phyloP scores from a whole-genome alignment of 129 eudicot genomes.

The Lonicera japonica region DNA sequence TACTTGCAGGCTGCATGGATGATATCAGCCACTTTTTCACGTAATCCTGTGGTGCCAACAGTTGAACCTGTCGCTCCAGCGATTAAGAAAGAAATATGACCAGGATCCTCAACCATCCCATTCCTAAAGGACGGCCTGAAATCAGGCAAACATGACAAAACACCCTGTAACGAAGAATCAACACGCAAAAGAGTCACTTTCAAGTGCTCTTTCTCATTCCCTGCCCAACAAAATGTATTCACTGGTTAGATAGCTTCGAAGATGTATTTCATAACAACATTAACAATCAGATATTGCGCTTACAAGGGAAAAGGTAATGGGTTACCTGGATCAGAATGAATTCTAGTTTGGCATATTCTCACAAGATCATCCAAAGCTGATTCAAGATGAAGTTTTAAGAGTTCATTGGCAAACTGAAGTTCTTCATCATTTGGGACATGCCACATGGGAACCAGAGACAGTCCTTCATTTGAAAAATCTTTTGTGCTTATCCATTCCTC shows the following conservation, averaged over 20 bases:
- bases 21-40: constrained; percentile 72
- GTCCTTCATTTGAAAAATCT: constrained; percentile 51
- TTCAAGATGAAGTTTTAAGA: constrained; percentile 65
- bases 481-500: constrained; percentile 90
- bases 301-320: not conserved
- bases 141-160: constrained; percentile 95
- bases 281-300: not conserved
- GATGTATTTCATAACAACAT: not conserved
- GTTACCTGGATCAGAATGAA: constrained; percentile 89
- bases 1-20: constrained; percentile 91
- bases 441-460: constrained; percentile 62
- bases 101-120: constrained; percentile 50
- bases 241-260: not conserved
- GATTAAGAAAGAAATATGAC: constrained; percentile 40
- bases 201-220: constrained; percentile 91
- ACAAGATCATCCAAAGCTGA: constrained; percentile 78
- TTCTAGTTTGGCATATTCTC: constrained; percentile 69
- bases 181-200: constrained; percentile 95
- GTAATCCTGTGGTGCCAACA: constrained; percentile 67
- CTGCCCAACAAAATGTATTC: constrained; percentile 36
- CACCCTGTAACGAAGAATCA: constrained; percentile 93
- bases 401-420: constrained; percentile 84
- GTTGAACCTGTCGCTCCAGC: constrained; percentile 90
- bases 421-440: constrained; percentile 80
- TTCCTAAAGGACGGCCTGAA: constrained; percentile 59